Conservation (phyloP, 106 monocot genomes). For the Ottelia alismoides region DNA sequence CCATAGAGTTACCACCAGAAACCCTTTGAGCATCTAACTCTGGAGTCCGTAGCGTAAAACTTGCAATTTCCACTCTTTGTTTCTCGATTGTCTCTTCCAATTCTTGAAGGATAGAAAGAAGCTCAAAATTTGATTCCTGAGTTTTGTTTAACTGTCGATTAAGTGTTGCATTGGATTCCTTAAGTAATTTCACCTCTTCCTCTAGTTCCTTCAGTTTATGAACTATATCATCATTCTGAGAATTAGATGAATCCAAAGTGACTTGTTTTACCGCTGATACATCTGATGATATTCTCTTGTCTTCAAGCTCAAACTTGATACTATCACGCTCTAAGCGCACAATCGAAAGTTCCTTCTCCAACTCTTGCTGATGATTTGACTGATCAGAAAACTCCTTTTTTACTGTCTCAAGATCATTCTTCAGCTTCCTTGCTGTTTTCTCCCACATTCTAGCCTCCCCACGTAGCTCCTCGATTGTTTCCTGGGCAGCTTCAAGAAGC, state of each 20-base stretch:
- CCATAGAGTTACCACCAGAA: no score
- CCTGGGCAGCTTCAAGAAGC: constrained; percentile 86
- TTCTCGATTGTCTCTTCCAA: constrained; percentile 79
- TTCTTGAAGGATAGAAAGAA: constrained; percentile 85
- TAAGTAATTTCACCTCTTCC: constrained; percentile 67
- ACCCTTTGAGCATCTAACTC: background rate
- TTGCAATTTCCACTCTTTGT: constrained; percentile 51
- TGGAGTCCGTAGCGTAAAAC: constrained; percentile 17
- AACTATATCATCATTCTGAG: constrained; percentile 19
- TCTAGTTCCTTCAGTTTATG: constrained; percentile 44
- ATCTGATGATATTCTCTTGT: constrained; percentile 47
- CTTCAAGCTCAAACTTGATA: constrained; percentile 59
- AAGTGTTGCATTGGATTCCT: constrained; percentile 63
- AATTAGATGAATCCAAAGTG: constrained; percentile 10
- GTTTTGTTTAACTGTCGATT: constrained; percentile 58
- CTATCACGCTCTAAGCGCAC: constrained; percentile 45
- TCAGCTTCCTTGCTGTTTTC: constrained; percentile 68
- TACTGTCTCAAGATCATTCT: constrained; percentile 53
- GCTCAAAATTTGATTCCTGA: constrained; percentile 90
- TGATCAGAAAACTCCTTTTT: constrained; percentile 63
- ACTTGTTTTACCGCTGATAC: constrained; percentile 18
- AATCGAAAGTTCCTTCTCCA: constrained; percentile 49
- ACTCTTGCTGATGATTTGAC: constrained; percentile 39
- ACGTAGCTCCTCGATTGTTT: constrained; percentile 80
- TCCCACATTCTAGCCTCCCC: constrained; percentile 98